phyloP scores from a whole-genome alignment of 176 grass and related monocot genomes.

The Eragrostis curvula region DNA sequence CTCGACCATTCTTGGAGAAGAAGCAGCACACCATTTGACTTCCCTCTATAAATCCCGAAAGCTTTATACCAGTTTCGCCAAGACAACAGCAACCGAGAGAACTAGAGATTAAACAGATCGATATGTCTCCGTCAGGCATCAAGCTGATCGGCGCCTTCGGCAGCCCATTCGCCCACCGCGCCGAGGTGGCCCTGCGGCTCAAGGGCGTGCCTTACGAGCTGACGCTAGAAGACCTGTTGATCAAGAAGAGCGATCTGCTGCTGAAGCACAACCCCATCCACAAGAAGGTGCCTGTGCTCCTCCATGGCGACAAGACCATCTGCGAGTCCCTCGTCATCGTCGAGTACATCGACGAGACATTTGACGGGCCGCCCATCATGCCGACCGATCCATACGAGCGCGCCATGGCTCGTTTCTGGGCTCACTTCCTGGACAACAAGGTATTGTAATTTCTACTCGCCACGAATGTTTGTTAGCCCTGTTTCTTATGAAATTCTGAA shows the following conservation, averaged over 20 bases:
- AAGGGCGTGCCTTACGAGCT: conserved; percentile 59
- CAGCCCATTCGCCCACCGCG: conserved; percentile 46
- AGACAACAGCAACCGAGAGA: no score
- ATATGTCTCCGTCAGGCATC: no score
- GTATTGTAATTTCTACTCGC: neutral
- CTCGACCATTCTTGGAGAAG: neutral
- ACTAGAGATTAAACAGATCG: no score
- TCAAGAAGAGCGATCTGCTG: conserved; percentile 56
- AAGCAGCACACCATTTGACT: neutral
- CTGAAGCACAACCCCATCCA: conserved; percentile 51
- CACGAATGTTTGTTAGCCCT: neutral
- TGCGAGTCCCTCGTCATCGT: conserved; percentile 47
- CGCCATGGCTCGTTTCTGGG: conserved; percentile 46
- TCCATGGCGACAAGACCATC: conserved; percentile 36
- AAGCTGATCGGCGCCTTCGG: conserved; percentile 41
- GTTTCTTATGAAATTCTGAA: neutral
- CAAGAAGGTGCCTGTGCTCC: conserved; percentile 53
- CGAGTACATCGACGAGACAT: conserved; percentile 60
- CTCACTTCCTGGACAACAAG: conserved; percentile 47
- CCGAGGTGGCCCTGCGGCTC: conserved; percentile 32
- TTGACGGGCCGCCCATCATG: conserved; percentile 9
- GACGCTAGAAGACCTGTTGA: conserved; percentile 39
- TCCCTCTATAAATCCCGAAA: no score
- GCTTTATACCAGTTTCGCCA: no score
- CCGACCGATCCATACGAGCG: conserved; percentile 29